Base-by-base conservation (phyloP, 352 stramenopile species). In the Aphanomyces invadans region DNA sequence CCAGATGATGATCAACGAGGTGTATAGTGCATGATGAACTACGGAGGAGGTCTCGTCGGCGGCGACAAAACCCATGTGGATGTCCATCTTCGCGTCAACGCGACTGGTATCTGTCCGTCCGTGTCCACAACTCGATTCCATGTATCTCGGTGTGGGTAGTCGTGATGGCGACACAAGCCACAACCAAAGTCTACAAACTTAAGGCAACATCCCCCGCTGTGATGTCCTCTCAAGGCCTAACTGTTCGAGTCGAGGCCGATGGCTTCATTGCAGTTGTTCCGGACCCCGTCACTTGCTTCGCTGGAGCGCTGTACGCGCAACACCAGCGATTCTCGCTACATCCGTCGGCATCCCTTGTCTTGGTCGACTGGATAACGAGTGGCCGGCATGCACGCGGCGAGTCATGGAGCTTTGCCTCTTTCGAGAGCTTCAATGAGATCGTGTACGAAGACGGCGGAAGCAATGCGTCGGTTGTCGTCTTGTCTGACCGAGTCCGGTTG, bases 121-220 rank as follows among this genome's bases (percentile, higher is more conserved):
- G n/a, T 5, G 3, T 33, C 11, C 26, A 53, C n/a, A n/a, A n/a
- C n/a, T n/a, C n/a, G n/a, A n/a, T n/a, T n/a, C n/a, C n/a, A n/a
- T n/a, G n/a, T n/a, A n/a, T n/a, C n/a, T n/a, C n/a, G n/a, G n/a
- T n/a, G n/a, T n/a, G n/a, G 31, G 44, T 53, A 89, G 82, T 85
- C 28, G 82, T 92, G 21, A 69, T 95, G 42, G 77, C 72, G 25
- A 95, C 83, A 7, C 86, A 95, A 53, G 82, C 86, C 23, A 92
- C 86, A 2, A 95, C 86, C n/a, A 95, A 95, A 61, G 83, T 95
- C 49, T 95, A 90, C 74, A 92, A 92, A 68, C 72, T 79, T 38
- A 64, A 57, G 11, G 32, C 45, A 44, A 28, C 15, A 4, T 12
- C 12, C 74, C 80, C 36, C 15, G 36, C 29, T 70, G 78, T 11